Base-by-base conservation (phyloP, 1,139 yeast species). In the Blastobotrys persicus region DNA sequence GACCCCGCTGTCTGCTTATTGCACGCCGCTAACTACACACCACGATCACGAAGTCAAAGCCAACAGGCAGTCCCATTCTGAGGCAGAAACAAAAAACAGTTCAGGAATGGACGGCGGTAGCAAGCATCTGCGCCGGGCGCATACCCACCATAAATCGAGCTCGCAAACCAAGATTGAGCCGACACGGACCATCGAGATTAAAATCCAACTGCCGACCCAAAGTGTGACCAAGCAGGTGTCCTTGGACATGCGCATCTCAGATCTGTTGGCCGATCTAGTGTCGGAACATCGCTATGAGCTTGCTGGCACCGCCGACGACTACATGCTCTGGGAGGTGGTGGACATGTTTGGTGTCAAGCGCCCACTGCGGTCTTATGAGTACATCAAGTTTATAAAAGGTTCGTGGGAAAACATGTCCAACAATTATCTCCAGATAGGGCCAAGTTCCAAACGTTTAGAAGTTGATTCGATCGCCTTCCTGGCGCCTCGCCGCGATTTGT, bases 401-500 rank as follows among this genome's bases (percentile, higher is more conserved):
- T 58, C 61, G 12, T 62, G 67, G 66, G 54, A 53, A 34, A 32
- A 38, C 14, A 43, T 35, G 16, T 31, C 47, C 13, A 16, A 16
- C 20, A 52, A 46, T 49, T 60, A 51, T 46, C 49, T 65, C 13
- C 54, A 56, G 45, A 57, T 62, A 12, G 59, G 60, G 12, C 48
- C 61, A 11, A 56, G 63, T 19, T 50, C 57, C 13, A 45, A 55
- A 43, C 56, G 62, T 20, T 49, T 63, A 34, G 67, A 64, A 43
- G 53, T 52, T 23, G 50, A 49, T 17, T 62, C 67, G 18, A 53
- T 64, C 14, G 70, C 70, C 16, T 62, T 60, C 20, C 54, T 66
- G 18, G 60, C 59, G 23, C 68, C 70, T 2, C 61, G 70, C 2
- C 58, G 70, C 3, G 70, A 65, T 51, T 55, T 66, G 49, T 47